Percentiles rank a stretch among this genome's conserved stretches.
Conservation (phyloP, 495 filamentous ascomycete genomes). For the Aspergillus carlsbadensis region DNA sequence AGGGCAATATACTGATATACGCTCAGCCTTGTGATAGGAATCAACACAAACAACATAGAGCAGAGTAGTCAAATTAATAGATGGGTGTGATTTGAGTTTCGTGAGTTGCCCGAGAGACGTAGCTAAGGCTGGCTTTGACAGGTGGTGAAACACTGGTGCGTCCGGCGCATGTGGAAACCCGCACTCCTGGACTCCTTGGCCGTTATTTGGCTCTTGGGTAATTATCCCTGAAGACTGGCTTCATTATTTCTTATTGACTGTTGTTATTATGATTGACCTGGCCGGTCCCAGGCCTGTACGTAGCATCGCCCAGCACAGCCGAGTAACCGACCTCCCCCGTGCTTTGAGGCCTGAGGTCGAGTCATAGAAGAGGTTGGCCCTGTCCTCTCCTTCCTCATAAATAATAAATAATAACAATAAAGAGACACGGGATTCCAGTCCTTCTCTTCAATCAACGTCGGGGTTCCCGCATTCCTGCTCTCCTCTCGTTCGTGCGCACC, state of each 20-base stretch:
- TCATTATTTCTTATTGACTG: neutral
- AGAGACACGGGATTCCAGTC: neutral
- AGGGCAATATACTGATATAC: slow-evolving; percentile 2
- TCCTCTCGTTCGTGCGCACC: neutral
- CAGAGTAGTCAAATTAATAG: neutral
- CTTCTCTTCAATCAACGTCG: neutral
- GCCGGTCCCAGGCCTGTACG: no score
- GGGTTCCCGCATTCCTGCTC: neutral
- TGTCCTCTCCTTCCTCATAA: neutral
- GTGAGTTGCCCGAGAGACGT: slow-evolving; percentile 43
- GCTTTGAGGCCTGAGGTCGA: neutral
- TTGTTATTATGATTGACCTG: slow-evolving; percentile 11
- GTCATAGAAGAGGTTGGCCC: neutral
- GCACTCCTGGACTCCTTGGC: slow-evolving; percentile 1
- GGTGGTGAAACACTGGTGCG: slow-evolving; percentile 47
- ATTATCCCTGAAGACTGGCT: neutral
- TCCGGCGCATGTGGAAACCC: slow-evolving; percentile 25
- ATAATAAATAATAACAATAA: neutral
- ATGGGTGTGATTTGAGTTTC: neutral
- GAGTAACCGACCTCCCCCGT: slow-evolving; percentile 1
- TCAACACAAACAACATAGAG: slow-evolving; percentile 1
- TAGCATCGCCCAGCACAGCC: slow-evolving; percentile 7
- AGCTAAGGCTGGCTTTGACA: slow-evolving; percentile 4
- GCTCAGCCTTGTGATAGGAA: neutral
- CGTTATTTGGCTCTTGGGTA: slow-evolving; percentile 1